A percentile compares a stretch with the other conserved stretches of the same genome.
Evolutionary conservation across 768 basidiomycete species (phyloP).

Genomic region (Leccinellum luteum): DNA sequence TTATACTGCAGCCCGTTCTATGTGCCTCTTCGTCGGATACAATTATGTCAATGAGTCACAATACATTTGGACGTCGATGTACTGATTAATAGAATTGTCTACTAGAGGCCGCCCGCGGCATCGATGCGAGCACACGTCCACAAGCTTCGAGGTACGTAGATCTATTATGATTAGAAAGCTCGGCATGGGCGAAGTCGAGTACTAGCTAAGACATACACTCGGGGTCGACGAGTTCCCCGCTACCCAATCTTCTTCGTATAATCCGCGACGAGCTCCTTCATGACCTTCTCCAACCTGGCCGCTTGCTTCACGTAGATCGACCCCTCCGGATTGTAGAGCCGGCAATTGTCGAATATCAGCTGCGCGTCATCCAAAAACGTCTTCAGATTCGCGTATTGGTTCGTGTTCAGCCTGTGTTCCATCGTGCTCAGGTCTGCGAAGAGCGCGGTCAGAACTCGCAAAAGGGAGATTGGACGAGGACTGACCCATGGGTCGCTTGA

Average conservation of each 20-base stretch:
- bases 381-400: slow-evolving; percentile 74
- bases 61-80: too few species aligned
- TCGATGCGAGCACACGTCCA: too few species aligned
- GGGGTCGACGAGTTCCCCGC: not conserved
- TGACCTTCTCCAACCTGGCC: slow-evolving; percentile 74
- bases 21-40: too few species aligned
- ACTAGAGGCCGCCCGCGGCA: too few species aligned
- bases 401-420: slow-evolving; percentile 85
- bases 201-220: not conserved
- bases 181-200: not conserved
- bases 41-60: too few species aligned
- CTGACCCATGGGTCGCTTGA: slow-evolving; percentile 91
- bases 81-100: too few species aligned
- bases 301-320: slow-evolving; percentile 84
- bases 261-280: slow-evolving; percentile 51
- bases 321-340: slow-evolving; percentile 79
- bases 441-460: not conserved
- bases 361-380: slow-evolving; percentile 77
- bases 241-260: slow-evolving; percentile 21
- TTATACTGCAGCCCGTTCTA: too few species aligned
- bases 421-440: slow-evolving; percentile 79
- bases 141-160: too few species aligned
- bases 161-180: not conserved
- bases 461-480: slow-evolving; percentile 8
- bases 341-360: slow-evolving; percentile 88